Evolutionary conservation across 1,284 basidiomycete genomes (phyloP).

Genomic region (Cryptococcus sp.): DNA sequence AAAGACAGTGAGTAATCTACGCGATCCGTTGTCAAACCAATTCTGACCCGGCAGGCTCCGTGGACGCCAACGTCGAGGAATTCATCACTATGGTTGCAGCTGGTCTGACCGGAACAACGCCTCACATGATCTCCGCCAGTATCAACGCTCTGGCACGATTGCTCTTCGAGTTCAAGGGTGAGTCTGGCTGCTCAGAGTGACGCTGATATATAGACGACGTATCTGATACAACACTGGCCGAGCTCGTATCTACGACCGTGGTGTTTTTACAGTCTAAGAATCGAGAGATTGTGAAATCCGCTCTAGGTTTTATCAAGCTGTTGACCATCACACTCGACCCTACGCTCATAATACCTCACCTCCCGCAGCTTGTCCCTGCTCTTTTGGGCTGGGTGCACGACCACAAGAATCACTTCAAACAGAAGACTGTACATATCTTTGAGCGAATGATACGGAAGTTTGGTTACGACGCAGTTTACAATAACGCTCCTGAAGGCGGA

Average conservation of each 20-base stretch:
- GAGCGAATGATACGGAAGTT: conserved; percentile 92
- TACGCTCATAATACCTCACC: conserved; percentile 67
- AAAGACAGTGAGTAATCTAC: neutral
- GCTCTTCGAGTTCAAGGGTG: conserved; percentile 94
- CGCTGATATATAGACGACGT: conserved; percentile 58
- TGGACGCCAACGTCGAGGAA: conserved; percentile 78
- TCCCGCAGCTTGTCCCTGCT: conserved; percentile 73
- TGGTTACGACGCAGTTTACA: conserved; percentile 72
- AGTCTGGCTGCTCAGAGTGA: conserved; percentile 7
- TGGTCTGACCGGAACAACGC: conserved; percentile 84
- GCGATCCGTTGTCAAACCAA: neutral
- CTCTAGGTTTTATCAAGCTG: conserved; percentile 92
- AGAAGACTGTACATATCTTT: conserved; percentile 92
- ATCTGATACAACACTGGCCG: conserved; percentile 69
- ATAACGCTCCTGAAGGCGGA: conserved; percentile 58
- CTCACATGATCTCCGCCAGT: conserved; percentile 98
- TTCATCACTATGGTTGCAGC: conserved; percentile 97
- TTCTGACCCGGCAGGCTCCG: conserved; percentile 43
- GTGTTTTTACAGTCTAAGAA: conserved; percentile 90
- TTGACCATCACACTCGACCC: conserved; percentile 76
- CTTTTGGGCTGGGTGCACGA: conserved; percentile 90
- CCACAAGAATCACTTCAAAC: conserved; percentile 98
- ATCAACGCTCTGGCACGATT: conserved; percentile 90
- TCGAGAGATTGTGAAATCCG: conserved; percentile 95
- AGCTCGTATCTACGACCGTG: conserved; percentile 79